These are phyloP conservation scores for Scedosporium apiospermum DNA, from an alignment of 2,329 filamentous ascomycete species.

Conservation along the genomic window DNA sequence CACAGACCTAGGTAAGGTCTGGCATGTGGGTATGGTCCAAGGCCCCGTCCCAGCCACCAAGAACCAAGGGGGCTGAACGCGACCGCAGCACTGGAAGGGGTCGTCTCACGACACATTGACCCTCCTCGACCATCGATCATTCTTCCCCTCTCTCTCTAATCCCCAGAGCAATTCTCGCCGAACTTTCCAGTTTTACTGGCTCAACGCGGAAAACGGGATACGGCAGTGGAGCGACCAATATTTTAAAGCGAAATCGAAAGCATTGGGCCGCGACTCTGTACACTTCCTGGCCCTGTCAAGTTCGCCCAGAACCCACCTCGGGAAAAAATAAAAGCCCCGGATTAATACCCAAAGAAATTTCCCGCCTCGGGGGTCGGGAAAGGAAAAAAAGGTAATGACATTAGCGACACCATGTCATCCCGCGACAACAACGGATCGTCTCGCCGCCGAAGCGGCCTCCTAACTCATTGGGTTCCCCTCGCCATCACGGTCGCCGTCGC, in stretches of 20 bases:
- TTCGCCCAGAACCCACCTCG: not conserved
- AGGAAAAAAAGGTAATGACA: not conserved
- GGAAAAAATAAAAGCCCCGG: not conserved
- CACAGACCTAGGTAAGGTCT: not conserved
- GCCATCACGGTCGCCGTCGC: slow-evolving; percentile 80
- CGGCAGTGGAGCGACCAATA: not conserved
- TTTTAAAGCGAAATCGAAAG: too few species aligned
- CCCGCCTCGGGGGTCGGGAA: not conserved
- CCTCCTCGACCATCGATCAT: not conserved
- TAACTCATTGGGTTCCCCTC: slow-evolving; percentile 84
- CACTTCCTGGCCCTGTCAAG: not conserved
- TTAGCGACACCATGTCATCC: slow-evolving; percentile 38
- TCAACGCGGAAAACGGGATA: not conserved
- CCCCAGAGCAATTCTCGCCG: not conserved
- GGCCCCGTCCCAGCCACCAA: slow-evolving; percentile 19
- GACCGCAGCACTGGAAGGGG: slow-evolving; percentile 28
- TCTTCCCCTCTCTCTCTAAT: not conserved
- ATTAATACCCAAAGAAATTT: not conserved
- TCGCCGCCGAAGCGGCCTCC: slow-evolving; percentile 50
- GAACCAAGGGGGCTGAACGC: slow-evolving; percentile 19
- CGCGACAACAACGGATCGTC: slow-evolving; percentile 51
- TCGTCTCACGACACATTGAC: not conserved
- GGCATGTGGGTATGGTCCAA: slow-evolving; percentile 13
- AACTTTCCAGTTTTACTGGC: not conserved
- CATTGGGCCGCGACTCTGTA: not conserved